phyloP scores from a whole-genome alignment of 495 filamentous ascomycete genomes.

The Penicillium pulvis region DNA sequence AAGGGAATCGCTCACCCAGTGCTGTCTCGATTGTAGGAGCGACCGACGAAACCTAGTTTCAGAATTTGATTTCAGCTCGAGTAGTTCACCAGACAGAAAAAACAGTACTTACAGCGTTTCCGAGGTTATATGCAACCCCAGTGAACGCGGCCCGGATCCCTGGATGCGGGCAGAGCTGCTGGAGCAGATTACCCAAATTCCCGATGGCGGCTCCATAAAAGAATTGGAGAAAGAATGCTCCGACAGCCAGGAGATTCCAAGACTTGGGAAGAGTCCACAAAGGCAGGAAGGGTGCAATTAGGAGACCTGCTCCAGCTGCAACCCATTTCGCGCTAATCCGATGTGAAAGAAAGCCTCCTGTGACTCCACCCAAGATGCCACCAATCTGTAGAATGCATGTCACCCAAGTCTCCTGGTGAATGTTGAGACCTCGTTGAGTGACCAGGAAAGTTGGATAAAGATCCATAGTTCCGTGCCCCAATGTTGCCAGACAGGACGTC shows the following conservation, averaged over 20 bases:
- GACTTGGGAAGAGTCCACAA: background rate
- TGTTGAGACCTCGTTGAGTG: background rate
- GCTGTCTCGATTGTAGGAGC: background rate
- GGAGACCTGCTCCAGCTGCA: background rate
- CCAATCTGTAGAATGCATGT: background rate
- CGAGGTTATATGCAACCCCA: background rate
- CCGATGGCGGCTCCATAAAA: background rate
- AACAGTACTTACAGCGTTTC: background rate
- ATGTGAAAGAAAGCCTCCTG: background rate
- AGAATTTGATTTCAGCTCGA: background rate
- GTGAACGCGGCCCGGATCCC: background rate
- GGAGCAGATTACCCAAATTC: background rate
- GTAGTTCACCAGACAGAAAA: background rate
- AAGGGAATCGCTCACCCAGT: background rate
- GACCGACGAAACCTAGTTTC: background rate
- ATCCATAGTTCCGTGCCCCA: background rate
- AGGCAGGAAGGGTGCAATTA: background rate
- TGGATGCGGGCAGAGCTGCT: background rate
- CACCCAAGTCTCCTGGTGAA: background rate
- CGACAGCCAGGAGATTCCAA: background rate
- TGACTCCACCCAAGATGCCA: background rate
- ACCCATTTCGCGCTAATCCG: background rate
- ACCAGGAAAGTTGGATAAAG: background rate
- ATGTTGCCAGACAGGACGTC: background rate
- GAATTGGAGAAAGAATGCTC: background rate